Base-by-base conservation (phyloP, 345 rosid species). In the Boechera divaricarpa region DNA sequence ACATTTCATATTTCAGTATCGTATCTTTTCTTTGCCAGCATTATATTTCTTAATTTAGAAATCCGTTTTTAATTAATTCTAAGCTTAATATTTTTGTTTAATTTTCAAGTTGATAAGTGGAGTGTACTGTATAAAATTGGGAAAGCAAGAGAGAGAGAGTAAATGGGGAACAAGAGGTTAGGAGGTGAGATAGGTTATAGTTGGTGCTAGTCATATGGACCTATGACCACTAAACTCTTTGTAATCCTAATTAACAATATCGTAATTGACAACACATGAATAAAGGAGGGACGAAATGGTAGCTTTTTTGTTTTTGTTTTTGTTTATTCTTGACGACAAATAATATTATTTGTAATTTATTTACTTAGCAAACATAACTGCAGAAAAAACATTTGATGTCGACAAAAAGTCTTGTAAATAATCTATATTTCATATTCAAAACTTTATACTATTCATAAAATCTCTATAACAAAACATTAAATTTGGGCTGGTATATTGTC, bases 161-260 rank as follows among this genome's bases (percentile, higher is more conserved):
- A 28, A 76, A 61, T 61, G 64, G 75, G 69, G 75, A 76, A 62
- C 75, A 76, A 69, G 57, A 69, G 79, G 63, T 51, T 61, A 61
- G 49, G 75, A 67, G 62, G 63, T 67, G 79, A 59, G 59, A 35
- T 74, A 74, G 65, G 58, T 56, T 24, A 12, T 6, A 49, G 73
- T 60, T 68, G 57, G 74, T 76, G 63, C 56, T 61, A 69, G 69
- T 70, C 70, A 70, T 77, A 52, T 62, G 75, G 51, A 45, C 33
- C 51, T 62, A 54, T 44, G 63, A 62, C 75, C 64, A 76, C 65
- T 69, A 62, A 61, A 42, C 70, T 53, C 45, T 77, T 64, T 70
- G 70, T 69, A 52, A 33, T 77, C 48, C 70, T 76, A 69, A 69
- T 76, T 69, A 21, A 62, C 24, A 28, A 42, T 69, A 6, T 29